Percentiles rank a stretch among this genome's conserved stretches.
Evolutionary conservation across 2,329 filamentous ascomycete genomes (phyloP).

Genomic region (Penicillium sp.): DNA sequence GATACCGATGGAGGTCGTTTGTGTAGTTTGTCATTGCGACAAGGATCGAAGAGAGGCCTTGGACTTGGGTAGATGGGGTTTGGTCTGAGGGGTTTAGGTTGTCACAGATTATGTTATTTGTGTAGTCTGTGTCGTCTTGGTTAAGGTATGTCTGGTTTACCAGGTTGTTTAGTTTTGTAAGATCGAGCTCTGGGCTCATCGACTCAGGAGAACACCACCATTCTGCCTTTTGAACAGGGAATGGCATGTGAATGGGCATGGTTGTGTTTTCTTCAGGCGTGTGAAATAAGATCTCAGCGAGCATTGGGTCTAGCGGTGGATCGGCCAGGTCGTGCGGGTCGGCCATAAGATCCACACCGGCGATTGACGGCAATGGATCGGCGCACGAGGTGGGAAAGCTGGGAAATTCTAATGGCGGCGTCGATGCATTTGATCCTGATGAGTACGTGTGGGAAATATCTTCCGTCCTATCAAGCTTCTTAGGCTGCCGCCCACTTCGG

Average conservation of each 20-base stretch:
- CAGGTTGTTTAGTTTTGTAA: not conserved
- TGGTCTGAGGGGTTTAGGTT: too few relatives aligned
- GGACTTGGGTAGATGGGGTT: too few relatives aligned
- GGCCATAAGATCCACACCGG: not conserved
- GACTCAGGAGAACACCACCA: not conserved
- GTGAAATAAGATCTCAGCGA: not conserved
- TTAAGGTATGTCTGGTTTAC: too few relatives aligned
- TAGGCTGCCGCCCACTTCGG: not conserved
- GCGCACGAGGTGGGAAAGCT: not conserved
- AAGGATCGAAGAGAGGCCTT: too few relatives aligned
- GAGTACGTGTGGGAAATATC: not conserved
- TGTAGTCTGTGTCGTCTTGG: too few relatives aligned
- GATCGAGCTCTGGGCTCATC: not conserved
- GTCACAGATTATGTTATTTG: too few relatives aligned
- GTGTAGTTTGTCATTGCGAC: too few relatives aligned
- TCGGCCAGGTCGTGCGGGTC: not conserved
- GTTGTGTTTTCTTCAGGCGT: not conserved
- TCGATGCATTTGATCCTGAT: not conserved
- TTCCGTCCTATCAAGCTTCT: not conserved
- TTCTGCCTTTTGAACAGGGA: not conserved
- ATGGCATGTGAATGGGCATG: not conserved
- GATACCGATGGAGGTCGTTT: too few relatives aligned
- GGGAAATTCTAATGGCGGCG: not conserved
- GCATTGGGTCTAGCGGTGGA: not conserved
- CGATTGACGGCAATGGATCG: not conserved